These are phyloP conservation scores for Cystobasidium onofrii DNA, from an alignment of 768 basidiomycete genomes.

Conservation along the genomic window DNA sequence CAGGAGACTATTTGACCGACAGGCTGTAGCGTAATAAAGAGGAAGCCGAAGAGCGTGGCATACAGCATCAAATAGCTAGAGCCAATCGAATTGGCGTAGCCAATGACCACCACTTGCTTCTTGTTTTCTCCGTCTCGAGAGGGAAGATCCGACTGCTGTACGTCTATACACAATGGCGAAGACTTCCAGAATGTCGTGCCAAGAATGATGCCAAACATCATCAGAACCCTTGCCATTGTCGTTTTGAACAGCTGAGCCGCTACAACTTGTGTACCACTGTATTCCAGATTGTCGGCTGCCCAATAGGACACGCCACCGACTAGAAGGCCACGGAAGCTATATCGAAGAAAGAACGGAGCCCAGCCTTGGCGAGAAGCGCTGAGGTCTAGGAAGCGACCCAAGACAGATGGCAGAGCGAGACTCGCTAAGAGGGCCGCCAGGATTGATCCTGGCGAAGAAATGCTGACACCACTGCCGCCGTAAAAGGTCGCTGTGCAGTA, in stretches of 20 bases:
- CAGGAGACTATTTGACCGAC: constrained; percentile 72
- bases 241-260: constrained; percentile 31
- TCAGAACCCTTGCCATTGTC: constrained; percentile 57
- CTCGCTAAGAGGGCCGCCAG: constrained; percentile 56
- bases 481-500: constrained; percentile 87
- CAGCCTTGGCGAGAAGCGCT: constrained; percentile 68
- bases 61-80: constrained; percentile 79
- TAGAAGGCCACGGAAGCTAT: constrained; percentile 56
- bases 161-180: constrained; percentile 65
- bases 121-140: constrained; percentile 43
- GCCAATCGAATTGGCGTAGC: constrained; percentile 83
- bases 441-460: constrained; percentile 43
- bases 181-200: constrained; percentile 63
- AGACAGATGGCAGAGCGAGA: constrained; percentile 54
- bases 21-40: constrained; percentile 62
- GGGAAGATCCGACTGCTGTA: constrained; percentile 48
- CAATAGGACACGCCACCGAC: constrained; percentile 61
- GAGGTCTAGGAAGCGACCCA: constrained; percentile 56
- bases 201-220: constrained; percentile 49
- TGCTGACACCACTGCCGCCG: constrained; percentile 29
- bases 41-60: constrained; percentile 56
- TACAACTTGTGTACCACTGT: constrained; percentile 43
- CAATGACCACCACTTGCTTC: constrained; percentile 54
- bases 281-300: constrained; percentile 62
- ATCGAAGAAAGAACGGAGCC: constrained; percentile 58